phyloP scores from a whole-genome alignment of 495 filamentous ascomycete genomes.

The Hapsidospora chrysogenum region DNA sequence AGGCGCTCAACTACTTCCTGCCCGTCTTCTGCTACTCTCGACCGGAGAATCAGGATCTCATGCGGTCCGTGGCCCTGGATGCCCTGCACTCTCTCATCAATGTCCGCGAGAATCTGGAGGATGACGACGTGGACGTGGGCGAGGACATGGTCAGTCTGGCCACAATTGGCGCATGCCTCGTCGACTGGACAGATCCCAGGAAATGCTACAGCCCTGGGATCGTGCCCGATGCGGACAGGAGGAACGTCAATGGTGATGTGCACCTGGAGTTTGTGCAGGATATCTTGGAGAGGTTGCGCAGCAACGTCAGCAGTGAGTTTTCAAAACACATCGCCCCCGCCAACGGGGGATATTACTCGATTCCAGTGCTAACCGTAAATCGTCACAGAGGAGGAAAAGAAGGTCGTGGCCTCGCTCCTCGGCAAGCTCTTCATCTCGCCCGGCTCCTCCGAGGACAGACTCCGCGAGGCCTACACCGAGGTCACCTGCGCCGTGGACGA shows the following conservation, averaged over 20 bases:
- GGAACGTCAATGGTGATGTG: constrained; percentile 44
- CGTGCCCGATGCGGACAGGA: constrained; percentile 40
- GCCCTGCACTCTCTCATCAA: constrained; percentile 49
- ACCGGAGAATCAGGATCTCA: constrained; percentile 59
- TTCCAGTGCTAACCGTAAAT: constrained; percentile 19
- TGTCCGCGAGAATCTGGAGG: constrained; percentile 53
- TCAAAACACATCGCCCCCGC: background rate
- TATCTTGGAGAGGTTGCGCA: constrained; percentile 39
- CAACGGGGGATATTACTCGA: background rate
- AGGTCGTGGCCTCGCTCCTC: constrained; percentile 58
- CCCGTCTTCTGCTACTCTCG: constrained; percentile 85
- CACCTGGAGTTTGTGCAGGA: constrained; percentile 50
- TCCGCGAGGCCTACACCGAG: constrained; percentile 33
- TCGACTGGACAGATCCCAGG: constrained; percentile 93
- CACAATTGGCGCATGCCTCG: constrained; percentile 60
- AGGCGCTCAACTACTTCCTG: constrained; percentile 86
- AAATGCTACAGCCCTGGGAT: constrained; percentile 59
- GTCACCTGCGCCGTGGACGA: constrained; percentile 53
- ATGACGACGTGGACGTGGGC: constrained; percentile 62
- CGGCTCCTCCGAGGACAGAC: constrained; percentile 28
- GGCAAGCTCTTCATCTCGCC: constrained; percentile 69
- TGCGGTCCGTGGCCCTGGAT: constrained; percentile 52
- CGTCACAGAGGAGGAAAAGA: constrained; percentile 63
- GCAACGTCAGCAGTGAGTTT: constrained; percentile 42
- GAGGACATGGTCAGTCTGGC: constrained; percentile 66